phyloP scores from a whole-genome alignment of 2,329 filamentous ascomycete genomes.

The Ophiostoma sp. region DNA sequence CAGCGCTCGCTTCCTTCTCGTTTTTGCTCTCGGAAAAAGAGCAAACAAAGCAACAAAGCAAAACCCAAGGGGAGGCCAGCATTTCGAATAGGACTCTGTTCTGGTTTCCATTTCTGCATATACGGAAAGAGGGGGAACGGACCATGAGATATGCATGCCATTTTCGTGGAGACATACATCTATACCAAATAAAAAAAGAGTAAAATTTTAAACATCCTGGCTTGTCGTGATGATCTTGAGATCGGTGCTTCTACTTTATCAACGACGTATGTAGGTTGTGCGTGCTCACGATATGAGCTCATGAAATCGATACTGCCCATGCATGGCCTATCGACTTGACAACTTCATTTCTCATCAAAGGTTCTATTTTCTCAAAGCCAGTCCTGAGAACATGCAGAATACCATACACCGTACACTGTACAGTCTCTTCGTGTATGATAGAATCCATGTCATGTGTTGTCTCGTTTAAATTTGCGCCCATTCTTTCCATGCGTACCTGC shows the following conservation, averaged over 20 bases:
- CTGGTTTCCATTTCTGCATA: not conserved
- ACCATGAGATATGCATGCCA: not conserved
- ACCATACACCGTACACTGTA: too few species aligned
- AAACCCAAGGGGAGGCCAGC: not conserved
- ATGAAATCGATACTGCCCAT: not conserved
- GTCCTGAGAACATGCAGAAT: too few species aligned
- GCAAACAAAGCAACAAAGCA: not conserved
- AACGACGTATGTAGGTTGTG: not conserved
- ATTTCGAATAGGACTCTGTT: not conserved
- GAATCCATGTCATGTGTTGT: too few species aligned
- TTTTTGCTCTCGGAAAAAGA: slow-evolving; percentile 13
- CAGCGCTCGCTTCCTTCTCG: slow-evolving; percentile 7
- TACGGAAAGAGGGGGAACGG: not conserved
- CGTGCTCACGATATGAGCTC: too few species aligned
- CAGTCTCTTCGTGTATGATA: not conserved
- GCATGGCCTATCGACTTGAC: not conserved
- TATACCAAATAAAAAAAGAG: slow-evolving; percentile 17
- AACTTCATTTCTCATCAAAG: not conserved
- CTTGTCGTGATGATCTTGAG: not conserved
- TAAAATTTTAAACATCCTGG: not conserved
- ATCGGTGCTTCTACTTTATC: not conserved
- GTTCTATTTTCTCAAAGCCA: not conserved
- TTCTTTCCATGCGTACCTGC: not conserved
- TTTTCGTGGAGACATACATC: not conserved
- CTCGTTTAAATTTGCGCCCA: not conserved